Percentiles rank a stretch among this genome's conserved stretches.
Conservation (phyloP, 306 rosid genomes). For the Cajanus cajan region DNA sequence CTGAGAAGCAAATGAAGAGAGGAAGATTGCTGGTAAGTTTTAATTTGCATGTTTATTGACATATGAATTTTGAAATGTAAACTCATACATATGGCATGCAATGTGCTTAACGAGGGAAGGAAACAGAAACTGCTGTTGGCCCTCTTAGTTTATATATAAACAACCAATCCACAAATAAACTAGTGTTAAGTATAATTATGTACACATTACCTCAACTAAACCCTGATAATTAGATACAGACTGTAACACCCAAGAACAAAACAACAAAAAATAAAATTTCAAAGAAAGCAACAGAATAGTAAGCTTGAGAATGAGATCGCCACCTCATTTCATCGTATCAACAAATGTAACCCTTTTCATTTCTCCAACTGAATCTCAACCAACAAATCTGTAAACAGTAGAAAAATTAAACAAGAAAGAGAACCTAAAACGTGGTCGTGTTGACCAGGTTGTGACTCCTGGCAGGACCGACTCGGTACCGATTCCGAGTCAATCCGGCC, state of each 20-base stretch:
- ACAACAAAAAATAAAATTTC: neutral
- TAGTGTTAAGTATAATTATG: conserved; percentile 21
- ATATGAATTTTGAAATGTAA: neutral
- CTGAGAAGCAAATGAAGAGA: neutral
- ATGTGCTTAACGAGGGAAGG: neutral
- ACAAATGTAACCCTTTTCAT: neutral
- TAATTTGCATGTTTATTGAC: neutral
- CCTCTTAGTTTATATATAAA: neutral
- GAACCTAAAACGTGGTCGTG: conserved; percentile 56
- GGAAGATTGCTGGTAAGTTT: neutral
- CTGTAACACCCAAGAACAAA: neutral
- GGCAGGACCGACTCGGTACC: conserved; percentile 41
- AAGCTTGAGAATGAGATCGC: conserved; percentile 5
- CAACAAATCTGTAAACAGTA: neutral
- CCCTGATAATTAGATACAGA: conserved; percentile 36
- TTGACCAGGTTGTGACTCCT: conserved; percentile 44
- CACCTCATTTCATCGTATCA: no score
- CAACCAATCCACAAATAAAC: neutral
- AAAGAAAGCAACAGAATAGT: neutral
- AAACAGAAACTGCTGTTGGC: neutral
- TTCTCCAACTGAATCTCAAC: conserved; percentile 22
- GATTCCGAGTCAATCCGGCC: conserved; percentile 37
- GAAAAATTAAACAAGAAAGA: neutral
- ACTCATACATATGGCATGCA: neutral
- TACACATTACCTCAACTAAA: conserved; percentile 30